Conservation (phyloP, 2,329 filamentous ascomycete genomes). For the Metarhizium sp. region DNA sequence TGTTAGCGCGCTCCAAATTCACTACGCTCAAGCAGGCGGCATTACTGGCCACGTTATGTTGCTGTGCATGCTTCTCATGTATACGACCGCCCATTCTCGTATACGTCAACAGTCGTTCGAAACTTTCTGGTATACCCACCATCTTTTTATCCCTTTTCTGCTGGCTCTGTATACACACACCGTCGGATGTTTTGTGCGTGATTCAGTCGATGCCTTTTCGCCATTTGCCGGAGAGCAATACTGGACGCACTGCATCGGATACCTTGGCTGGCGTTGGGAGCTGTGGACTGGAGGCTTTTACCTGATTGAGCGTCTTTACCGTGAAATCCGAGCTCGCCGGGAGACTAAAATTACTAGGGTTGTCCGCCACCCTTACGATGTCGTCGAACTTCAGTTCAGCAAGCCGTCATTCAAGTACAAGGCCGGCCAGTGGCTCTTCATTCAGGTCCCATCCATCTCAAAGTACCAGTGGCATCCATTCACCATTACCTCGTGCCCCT, state of each 20-base stretch:
- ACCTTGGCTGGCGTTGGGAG: conserved; percentile 97
- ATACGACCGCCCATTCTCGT: conserved; percentile 85
- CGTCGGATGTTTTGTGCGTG: conserved; percentile 91
- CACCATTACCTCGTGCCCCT: conserved; percentile 96
- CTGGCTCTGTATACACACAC: conserved; percentile 93
- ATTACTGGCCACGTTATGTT: conserved; percentile 97
- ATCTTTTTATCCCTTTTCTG: conserved; percentile 94
- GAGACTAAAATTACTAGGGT: conserved; percentile 88
- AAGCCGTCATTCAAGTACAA: conserved; percentile 98
- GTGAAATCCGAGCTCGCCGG: conserved; percentile 76
- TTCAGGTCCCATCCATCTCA: conserved; percentile 85
- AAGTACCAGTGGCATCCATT: conserved; percentile 96
- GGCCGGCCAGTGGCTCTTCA: conserved; percentile 94
- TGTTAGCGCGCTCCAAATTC: conserved; percentile 75
- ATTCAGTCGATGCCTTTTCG: conserved; percentile 60
- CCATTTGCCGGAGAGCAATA: conserved; percentile 76
- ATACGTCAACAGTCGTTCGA: conserved; percentile 97
- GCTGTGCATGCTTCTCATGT: conserved; percentile 98
- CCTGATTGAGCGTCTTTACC: conserved; percentile 78
- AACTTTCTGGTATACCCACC: conserved; percentile 98
- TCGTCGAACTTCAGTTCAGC: conserved; percentile 92
- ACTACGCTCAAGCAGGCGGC: conserved; percentile 81
- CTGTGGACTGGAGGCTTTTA: conserved; percentile 79
- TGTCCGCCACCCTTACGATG: conserved; percentile 91
- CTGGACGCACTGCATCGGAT: conserved; percentile 91